A percentile compares a stretch with the other conserved stretches of the same genome.
Conservation (phyloP, 208 protist species). For the Strigomonas galati region DNA sequence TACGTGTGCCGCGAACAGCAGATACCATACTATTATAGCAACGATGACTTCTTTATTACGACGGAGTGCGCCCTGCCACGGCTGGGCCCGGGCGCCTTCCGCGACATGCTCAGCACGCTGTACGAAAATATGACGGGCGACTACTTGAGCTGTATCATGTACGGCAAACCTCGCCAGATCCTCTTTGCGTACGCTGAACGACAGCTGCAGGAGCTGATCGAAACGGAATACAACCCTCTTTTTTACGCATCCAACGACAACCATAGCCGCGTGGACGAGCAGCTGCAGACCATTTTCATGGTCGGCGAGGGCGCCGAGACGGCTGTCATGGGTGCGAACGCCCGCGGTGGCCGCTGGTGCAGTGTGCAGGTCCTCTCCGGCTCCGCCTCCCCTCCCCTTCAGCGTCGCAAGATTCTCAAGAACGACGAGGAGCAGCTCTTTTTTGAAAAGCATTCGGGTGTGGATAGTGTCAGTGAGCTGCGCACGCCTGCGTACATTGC, state of each 20-base stretch:
- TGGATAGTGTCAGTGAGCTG: slow-evolving; percentile 7
- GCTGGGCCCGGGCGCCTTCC: slow-evolving; percentile 71
- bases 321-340: slow-evolving; percentile 84
- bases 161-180: slow-evolving; percentile 84
- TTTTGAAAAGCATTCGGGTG: background rate
- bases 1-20: slow-evolving; percentile 60
- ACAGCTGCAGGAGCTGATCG: slow-evolving; percentile 32
- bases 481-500: slow-evolving; percentile 81
- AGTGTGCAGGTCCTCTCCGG: slow-evolving; percentile 83
- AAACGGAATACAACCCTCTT: background rate
- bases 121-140: slow-evolving; percentile 77
- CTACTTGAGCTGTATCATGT: slow-evolving; percentile 57
- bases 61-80: slow-evolving; percentile 71
- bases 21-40: slow-evolving; percentile 60
- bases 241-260: background rate
- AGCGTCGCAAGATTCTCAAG: slow-evolving; percentile 18
- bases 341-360: slow-evolving; percentile 57
- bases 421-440: slow-evolving; percentile 1
- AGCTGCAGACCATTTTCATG: slow-evolving; percentile 76
- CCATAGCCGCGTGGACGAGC: background rate
- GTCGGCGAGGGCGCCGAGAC: slow-evolving; percentile 86
- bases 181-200: slow-evolving; percentile 74
- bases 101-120: slow-evolving; percentile 80
- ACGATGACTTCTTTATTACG: slow-evolving; percentile 79
- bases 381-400: slow-evolving; percentile 53